These are phyloP conservation scores for Teratosphaeria destructans DNA, from an alignment of 2,329 filamentous ascomycete genomes.

Conservation along the genomic window DNA sequence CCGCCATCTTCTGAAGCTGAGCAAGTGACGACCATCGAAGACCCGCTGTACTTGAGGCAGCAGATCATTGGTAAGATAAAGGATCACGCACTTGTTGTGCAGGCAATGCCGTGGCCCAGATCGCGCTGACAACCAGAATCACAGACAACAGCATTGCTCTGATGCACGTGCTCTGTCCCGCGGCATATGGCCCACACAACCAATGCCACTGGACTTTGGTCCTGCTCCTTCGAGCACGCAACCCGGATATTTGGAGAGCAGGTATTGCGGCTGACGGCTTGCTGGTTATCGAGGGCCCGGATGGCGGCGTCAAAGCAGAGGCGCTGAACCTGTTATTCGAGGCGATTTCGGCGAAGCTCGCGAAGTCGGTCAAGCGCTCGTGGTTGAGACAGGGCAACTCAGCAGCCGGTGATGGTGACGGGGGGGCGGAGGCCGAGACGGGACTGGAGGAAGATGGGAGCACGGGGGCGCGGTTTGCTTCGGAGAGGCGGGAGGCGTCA, in stretches of 20 bases:
- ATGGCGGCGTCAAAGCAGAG: neutral
- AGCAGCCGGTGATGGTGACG: neutral
- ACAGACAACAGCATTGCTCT: slow-evolving; percentile 1
- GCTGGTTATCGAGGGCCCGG: neutral
- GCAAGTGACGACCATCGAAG: neutral
- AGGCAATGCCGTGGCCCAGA: neutral
- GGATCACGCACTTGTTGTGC: neutral
- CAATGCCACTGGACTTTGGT: neutral
- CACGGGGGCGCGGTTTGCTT: neutral
- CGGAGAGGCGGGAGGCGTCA: neutral
- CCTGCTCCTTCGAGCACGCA: neutral
- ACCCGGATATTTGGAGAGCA: neutral
- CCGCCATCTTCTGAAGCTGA: neutral
- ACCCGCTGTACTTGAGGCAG: slow-evolving; percentile 1
- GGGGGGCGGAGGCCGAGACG: neutral
- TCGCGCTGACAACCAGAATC: neutral
- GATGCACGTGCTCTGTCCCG: neutral
- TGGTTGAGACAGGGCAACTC: neutral
- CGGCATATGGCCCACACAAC: neutral
- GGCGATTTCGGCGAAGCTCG: neutral
- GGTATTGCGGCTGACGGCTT: neutral
- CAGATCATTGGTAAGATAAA: neutral
- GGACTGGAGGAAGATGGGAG: neutral
- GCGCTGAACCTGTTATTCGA: neutral
- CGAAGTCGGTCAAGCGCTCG: neutral